Percentiles rank a stretch among this genome's conserved stretches.
Conservation (phyloP, 352 stramenopile genomes). For the Thraustochytrium sp. region DNA sequence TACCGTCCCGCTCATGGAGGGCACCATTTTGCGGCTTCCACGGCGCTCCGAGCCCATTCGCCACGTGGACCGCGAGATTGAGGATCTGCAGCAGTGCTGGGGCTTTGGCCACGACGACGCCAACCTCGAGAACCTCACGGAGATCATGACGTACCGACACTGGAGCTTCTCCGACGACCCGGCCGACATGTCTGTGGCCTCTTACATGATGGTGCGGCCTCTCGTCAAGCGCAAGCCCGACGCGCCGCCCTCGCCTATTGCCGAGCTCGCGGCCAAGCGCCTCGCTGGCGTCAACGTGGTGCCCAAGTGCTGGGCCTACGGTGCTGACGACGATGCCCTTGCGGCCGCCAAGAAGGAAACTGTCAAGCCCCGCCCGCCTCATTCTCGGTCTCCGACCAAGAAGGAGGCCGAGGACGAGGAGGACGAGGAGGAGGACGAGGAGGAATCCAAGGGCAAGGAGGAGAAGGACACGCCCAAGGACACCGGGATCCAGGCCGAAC, state of each 20-base stretch:
- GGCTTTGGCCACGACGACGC: slow-evolving; percentile 8
- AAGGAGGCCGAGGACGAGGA: background rate
- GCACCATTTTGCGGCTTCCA: slow-evolving; percentile 9
- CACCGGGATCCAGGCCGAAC: too few relatives aligned
- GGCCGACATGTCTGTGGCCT: slow-evolving; percentile 17
- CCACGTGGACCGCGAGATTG: background rate
- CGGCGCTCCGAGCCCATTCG: background rate
- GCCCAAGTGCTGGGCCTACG: background rate
- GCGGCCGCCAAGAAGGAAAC: background rate
- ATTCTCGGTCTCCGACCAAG: background rate
- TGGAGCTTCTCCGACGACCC: slow-evolving; percentile 43
- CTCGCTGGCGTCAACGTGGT: background rate
- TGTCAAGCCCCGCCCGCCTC: background rate
- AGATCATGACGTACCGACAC: slow-evolving; percentile 40
- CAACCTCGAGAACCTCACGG: slow-evolving; percentile 11
- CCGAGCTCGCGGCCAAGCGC: background rate
- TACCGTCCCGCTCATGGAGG: background rate
- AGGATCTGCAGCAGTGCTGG: background rate
- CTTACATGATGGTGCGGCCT: slow-evolving; percentile 42
- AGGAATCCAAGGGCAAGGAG: too few relatives aligned
- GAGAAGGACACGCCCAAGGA: too few relatives aligned
- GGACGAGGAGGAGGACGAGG: background rate
- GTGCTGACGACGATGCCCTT: background rate
- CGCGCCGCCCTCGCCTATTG: background rate
- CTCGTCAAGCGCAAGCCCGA: slow-evolving; percentile 18